Evolutionary conservation across 257 asterid species (phyloP).

Genomic region (Nyctanthes arbortristis): DNA sequence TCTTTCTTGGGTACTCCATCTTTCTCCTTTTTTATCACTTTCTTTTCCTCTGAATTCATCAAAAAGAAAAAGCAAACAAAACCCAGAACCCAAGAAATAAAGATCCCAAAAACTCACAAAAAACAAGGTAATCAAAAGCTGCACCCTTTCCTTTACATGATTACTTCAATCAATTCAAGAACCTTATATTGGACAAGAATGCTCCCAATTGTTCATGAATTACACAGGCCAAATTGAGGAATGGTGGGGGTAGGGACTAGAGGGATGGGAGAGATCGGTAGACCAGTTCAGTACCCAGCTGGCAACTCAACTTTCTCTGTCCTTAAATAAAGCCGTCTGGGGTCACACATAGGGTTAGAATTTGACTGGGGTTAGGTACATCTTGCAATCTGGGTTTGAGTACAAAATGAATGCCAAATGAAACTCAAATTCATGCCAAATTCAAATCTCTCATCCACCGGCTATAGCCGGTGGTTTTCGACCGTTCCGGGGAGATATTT

Average conservation of each 20-base stretch:
- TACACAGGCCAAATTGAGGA: not conserved
- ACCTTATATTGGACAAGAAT: not conserved
- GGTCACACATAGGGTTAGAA: slow-evolving; percentile 13
- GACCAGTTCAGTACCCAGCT: slow-evolving; percentile 14
- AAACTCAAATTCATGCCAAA: slow-evolving; percentile 37
- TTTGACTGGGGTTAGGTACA: slow-evolving; percentile 40
- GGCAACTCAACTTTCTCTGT: slow-evolving; percentile 10
- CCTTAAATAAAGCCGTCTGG: slow-evolving; percentile 20
- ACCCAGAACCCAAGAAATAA: not conserved
- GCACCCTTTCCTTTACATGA: not conserved
- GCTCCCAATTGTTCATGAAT: too few relatives aligned
- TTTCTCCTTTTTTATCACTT: not conserved
- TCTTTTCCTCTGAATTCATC: slow-evolving; percentile 1
- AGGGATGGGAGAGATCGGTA: not conserved
- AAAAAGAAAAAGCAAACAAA: not conserved
- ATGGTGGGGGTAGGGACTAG: not conserved
- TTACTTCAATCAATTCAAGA: slow-evolving; percentile 9
- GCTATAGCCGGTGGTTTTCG: not conserved
- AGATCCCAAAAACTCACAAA: not conserved
- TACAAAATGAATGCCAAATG: slow-evolving; percentile 35
- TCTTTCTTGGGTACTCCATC: slow-evolving; percentile 13
- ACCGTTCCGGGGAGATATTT: not conserved
- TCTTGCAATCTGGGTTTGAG: not conserved
- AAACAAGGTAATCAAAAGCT: not conserved
- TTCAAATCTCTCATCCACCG: slow-evolving; percentile 16